Conservation (phyloP, 2,329 filamentous ascomycete species). For the Paraphoma sp. region DNA sequence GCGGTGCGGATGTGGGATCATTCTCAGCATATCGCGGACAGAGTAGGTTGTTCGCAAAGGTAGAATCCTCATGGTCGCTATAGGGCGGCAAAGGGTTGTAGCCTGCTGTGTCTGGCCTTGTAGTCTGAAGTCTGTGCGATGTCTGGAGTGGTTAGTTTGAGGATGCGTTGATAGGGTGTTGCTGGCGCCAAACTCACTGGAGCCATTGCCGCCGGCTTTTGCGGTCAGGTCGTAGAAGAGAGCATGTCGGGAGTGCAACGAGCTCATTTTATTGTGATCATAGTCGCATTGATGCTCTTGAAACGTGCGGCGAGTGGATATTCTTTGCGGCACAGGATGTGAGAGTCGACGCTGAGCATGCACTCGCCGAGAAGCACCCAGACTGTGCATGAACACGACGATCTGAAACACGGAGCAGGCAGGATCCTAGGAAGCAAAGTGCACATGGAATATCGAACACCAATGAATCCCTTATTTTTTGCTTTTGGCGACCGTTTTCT, state of each 20-base stretch:
- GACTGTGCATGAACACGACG: slow-evolving; percentile 11
- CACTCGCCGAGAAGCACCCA: slow-evolving; percentile 24
- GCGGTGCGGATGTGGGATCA: slow-evolving; percentile 39
- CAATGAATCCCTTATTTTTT: slow-evolving; percentile 30
- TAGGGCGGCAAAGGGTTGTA: slow-evolving; percentile 38
- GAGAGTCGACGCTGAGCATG: slow-evolving; percentile 18
- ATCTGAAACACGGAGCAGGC: slow-evolving; percentile 33
- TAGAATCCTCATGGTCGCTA: slow-evolving; percentile 31
- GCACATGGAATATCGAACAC: slow-evolving; percentile 24
- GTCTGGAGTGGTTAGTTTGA: slow-evolving; percentile 29
- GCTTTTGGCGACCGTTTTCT: slow-evolving; percentile 38
- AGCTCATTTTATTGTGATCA: slow-evolving; percentile 17
- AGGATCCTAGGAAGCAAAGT: slow-evolving; percentile 3
- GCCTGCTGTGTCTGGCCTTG: slow-evolving; percentile 20
- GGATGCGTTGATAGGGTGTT: slow-evolving; percentile 20
- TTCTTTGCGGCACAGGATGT: slow-evolving; percentile 27
- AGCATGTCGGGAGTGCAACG: slow-evolving; percentile 13
- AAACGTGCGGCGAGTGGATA: slow-evolving; percentile 30
- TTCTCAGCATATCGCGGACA: slow-evolving; percentile 42
- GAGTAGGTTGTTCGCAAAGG: slow-evolving; percentile 33
- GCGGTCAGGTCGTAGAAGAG: slow-evolving; percentile 4
- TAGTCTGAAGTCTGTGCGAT: slow-evolving; percentile 8
- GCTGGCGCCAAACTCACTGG: slow-evolving; percentile 31
- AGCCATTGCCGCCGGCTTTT: slow-evolving; percentile 25
- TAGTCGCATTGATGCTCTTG: slow-evolving; percentile 26